phyloP scores from a whole-genome alignment of 2,329 filamentous ascomycete genomes.

The Grosmannia penicillata region DNA sequence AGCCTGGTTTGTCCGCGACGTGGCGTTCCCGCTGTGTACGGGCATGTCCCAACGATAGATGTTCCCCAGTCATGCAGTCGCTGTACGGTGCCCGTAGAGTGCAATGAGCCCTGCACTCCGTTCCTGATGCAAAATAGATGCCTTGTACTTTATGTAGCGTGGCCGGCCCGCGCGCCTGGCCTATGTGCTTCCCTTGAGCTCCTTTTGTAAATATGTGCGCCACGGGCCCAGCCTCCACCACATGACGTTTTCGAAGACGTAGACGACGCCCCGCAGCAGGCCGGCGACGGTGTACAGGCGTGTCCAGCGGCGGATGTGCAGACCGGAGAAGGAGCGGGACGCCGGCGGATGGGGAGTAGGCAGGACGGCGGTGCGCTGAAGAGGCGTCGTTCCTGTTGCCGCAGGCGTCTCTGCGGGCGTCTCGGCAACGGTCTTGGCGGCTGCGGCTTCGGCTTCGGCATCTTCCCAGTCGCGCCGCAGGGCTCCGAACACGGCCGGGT shows the following conservation, averaged over 20 bases:
- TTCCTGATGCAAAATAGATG: too few relatives aligned
- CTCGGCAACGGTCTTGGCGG: too few relatives aligned
- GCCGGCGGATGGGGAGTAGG: conserved; percentile 4
- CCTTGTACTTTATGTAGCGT: too few relatives aligned
- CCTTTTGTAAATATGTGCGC: conserved; percentile 3
- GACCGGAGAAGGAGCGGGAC: conserved; percentile 2
- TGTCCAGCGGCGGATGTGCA: conserved; percentile 10
- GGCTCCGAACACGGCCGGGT: conserved; percentile 53
- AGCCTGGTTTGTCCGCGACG: too few relatives aligned
- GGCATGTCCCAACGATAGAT: too few relatives aligned
- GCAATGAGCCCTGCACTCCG: too few relatives aligned
- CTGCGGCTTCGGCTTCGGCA: neutral
- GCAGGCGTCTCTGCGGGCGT: too few relatives aligned
- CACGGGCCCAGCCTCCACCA: conserved; percentile 6
- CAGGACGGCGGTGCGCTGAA: neutral
- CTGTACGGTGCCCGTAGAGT: too few relatives aligned
- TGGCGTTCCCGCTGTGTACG: too few relatives aligned
- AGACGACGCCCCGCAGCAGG: conserved; percentile 4
- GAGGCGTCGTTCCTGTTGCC: neutral
- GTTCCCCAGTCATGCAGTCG: too few relatives aligned
- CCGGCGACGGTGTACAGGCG: conserved; percentile 7
- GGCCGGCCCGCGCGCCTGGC: too few relatives aligned
- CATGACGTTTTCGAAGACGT: conserved; percentile 2
- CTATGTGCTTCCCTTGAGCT: too few relatives aligned
- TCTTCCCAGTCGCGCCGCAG: conserved; percentile 28